Conservation (phyloP, 23 red algal genomes). For the Chondrus crispus region DNA sequence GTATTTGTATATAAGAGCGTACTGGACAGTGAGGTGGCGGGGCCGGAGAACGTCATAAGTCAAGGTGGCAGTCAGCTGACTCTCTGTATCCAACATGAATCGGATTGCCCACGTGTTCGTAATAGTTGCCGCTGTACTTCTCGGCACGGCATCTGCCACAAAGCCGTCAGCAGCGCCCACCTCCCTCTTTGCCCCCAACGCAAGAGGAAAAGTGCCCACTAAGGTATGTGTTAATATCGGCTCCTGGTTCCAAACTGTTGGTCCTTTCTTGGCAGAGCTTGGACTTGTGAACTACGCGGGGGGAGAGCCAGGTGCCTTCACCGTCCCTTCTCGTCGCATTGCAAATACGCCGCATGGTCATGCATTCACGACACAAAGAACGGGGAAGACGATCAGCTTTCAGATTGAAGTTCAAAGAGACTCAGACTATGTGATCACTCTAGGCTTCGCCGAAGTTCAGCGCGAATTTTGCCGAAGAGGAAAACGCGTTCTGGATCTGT, state of each 20-base stretch:
- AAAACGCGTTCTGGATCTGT: not conserved
- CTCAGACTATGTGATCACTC: not conserved
- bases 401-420: not conserved
- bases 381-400: not conserved
- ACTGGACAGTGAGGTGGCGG: too few relatives aligned
- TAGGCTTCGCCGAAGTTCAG: conserved; percentile 11
- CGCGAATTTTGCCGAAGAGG: not conserved
- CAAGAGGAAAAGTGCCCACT: not conserved
- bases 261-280: not conserved
- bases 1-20: too few relatives aligned
- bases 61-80: too few relatives aligned
- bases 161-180: not conserved
- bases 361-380: conserved; percentile 8
- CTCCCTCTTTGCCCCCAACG: not conserved
- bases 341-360: not conserved
- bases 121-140: too few relatives aligned
- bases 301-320: not conserved
- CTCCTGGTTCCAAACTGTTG: not conserved
- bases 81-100: too few relatives aligned
- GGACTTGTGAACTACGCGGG: not conserved
- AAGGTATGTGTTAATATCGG: conserved; percentile 31
- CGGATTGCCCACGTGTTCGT: too few relatives aligned
- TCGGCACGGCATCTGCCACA: not conserved
- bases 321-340: not conserved
- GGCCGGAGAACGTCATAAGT: too few relatives aligned